Evolutionary conservation across 768 basidiomycete species (phyloP).

Genomic region (Phylloporus sp.): DNA sequence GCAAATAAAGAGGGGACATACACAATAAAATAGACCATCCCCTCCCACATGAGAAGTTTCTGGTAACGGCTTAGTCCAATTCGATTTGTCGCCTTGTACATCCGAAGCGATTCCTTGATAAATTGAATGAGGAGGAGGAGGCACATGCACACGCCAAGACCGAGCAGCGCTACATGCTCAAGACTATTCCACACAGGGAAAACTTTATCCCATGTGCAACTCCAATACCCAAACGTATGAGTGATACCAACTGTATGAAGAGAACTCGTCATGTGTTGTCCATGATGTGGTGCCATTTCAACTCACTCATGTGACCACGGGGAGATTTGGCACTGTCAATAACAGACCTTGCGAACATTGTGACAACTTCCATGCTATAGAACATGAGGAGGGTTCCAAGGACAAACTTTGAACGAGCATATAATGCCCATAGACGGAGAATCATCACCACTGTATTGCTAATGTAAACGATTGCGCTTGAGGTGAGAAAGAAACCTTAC

Average conservation of each 20-base stretch:
- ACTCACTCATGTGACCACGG: background rate
- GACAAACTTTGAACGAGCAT: background rate
- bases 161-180: background rate
- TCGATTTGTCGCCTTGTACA: background rate
- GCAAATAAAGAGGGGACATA: background rate
- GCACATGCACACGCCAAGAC: background rate
- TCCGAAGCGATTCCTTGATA: background rate
- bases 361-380: background rate
- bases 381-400: background rate
- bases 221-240: background rate
- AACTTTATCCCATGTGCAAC: background rate
- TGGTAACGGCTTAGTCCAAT: background rate
- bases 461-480: background rate
- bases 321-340: background rate
- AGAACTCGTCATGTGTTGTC: background rate
- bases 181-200: background rate
- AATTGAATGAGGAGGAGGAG: background rate
- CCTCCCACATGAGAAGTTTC: background rate
- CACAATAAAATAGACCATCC: background rate
- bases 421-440: background rate
- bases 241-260: background rate
- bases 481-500: background rate
- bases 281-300: background rate
- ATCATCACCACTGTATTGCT: background rate
- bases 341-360: background rate